Conservation (phyloP, 164 flowering plant genomes). For the Cinnamomum chago region DNA sequence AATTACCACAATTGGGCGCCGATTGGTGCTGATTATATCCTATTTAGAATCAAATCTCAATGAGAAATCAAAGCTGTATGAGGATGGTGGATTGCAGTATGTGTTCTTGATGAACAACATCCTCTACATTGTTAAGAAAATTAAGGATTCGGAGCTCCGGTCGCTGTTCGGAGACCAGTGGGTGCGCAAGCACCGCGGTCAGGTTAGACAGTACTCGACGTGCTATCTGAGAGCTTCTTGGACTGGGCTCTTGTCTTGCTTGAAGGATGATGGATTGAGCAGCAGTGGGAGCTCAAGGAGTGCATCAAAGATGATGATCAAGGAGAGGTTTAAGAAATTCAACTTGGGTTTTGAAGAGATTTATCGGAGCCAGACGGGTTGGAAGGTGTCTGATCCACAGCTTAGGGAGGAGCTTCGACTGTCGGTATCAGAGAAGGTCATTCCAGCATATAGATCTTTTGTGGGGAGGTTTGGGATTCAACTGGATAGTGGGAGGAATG, state of each 20-base stretch:
- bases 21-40: slow-evolving; percentile 41
- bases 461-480: slow-evolving; percentile 67
- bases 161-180: slow-evolving; percentile 70
- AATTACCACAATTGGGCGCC: slow-evolving; percentile 38
- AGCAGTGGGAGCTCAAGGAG: slow-evolving; percentile 58
- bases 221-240: slow-evolving; percentile 82
- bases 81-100: slow-evolving; percentile 66
- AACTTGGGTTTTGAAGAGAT: slow-evolving; percentile 75
- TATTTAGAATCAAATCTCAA: slow-evolving; percentile 64
- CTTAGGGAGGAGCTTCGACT: slow-evolving; percentile 75
- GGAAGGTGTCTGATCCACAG: slow-evolving; percentile 81
- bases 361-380: slow-evolving; percentile 68
- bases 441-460: slow-evolving; percentile 80
- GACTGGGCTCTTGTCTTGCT: slow-evolving; percentile 62
- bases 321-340: slow-evolving; percentile 80
- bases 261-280: slow-evolving; percentile 80
- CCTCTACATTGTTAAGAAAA: slow-evolving; percentile 75
- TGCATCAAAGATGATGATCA: slow-evolving; percentile 59
- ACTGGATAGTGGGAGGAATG: slow-evolving; percentile 68
- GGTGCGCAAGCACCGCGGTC: slow-evolving; percentile 70
- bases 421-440: slow-evolving; percentile 67
- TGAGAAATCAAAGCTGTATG: slow-evolving; percentile 73
- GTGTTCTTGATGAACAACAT: slow-evolving; percentile 84
- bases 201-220: slow-evolving; percentile 61
- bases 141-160: slow-evolving; percentile 78